Evolutionary conservation across 441 rosid genomes (phyloP).

Genomic region (Arabidopsis lyrata): DNA sequence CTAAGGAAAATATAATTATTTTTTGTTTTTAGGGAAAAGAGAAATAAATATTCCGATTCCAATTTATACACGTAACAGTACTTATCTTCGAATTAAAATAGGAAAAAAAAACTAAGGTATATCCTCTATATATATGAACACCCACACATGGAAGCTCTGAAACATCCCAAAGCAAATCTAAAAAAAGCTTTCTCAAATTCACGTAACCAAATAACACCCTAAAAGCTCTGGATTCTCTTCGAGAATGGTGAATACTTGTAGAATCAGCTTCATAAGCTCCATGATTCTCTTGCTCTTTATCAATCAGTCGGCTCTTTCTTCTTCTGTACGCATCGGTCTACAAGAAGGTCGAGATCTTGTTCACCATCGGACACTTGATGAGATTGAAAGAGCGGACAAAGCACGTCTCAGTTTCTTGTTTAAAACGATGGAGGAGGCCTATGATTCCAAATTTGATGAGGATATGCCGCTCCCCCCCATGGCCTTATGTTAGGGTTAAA

Average conservation of each 20-base stretch:
- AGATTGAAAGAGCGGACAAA: constrained; percentile 1
- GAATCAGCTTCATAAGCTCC: constrained; percentile 9
- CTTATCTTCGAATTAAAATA: no score
- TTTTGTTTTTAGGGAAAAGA: no score
- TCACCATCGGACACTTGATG: not conserved
- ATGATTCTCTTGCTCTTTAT: constrained; percentile 18
- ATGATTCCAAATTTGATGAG: not conserved
- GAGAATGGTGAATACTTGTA: not conserved
- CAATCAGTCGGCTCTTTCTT: constrained; percentile 9
- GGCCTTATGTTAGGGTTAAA: not conserved
- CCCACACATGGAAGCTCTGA: not conserved
- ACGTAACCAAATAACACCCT: not conserved
- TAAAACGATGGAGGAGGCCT: not conserved
- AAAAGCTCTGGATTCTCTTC: not conserved
- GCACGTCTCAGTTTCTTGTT: constrained; percentile 25
- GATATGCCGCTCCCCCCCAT: not conserved
- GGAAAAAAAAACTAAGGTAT: no score
- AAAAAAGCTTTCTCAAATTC: not conserved
- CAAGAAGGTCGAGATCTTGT: constrained; percentile 5
- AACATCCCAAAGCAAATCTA: not conserved
- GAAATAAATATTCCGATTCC: no score
- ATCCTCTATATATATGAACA: not conserved
- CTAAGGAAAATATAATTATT: no score
- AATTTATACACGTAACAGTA: no score
- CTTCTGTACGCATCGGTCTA: constrained; percentile 13